Percentiles rank a stretch among this genome's conserved stretches.
Evolutionary conservation across 495 filamentous ascomycete genomes (phyloP).

Genomic region (Tuber umbilicatum): DNA sequence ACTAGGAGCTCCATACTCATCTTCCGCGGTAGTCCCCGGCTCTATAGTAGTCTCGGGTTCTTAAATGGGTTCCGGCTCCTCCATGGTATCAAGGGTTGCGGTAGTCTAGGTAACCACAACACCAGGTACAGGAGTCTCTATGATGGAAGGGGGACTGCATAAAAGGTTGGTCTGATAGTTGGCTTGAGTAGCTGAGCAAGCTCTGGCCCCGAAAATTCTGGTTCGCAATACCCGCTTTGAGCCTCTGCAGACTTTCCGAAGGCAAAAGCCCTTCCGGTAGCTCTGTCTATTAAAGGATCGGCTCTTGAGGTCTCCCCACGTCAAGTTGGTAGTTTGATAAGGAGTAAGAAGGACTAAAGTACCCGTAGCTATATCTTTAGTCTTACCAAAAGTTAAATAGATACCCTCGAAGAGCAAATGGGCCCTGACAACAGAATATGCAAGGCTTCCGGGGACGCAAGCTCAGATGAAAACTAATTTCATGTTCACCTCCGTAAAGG

Average conservation of each 20-base stretch:
- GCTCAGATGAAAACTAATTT: background rate
- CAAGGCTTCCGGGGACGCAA: background rate
- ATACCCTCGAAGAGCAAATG: background rate
- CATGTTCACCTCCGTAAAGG: background rate
- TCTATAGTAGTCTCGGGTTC: background rate
- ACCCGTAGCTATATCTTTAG: background rate
- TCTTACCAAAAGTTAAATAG: background rate
- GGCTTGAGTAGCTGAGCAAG: background rate
- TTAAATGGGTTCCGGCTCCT: background rate
- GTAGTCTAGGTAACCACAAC: background rate
- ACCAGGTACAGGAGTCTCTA: background rate
- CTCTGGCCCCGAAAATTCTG: background rate
- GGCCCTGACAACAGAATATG: no score
- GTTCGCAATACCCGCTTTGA: background rate
- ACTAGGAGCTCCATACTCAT: background rate
- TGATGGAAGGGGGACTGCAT: background rate
- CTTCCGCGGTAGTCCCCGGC: background rate
- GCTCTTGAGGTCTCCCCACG: background rate
- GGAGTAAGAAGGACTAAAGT: background rate
- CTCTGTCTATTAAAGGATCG: background rate
- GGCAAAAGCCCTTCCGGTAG: background rate
- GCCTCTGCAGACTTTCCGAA: background rate
- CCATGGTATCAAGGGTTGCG: background rate
- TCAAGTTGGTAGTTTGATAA: background rate
- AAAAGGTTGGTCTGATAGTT: background rate